phyloP scores from a whole-genome alignment of 2,329 filamentous ascomycete genomes.

The Fragosphaeria purpurea region DNA sequence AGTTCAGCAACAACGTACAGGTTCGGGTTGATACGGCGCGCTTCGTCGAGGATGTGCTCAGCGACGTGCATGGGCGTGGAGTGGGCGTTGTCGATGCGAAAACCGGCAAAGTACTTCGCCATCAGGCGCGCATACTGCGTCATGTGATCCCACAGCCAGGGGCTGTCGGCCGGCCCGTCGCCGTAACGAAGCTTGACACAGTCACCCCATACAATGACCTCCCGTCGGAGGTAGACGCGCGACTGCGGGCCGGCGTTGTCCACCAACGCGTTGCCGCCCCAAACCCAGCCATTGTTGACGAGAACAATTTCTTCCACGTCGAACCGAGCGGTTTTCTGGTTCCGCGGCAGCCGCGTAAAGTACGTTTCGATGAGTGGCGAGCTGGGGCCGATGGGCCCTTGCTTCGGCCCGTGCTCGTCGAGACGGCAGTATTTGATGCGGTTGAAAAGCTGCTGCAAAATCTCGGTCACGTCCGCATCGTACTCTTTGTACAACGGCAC shows the following conservation, averaged over 20 bases:
- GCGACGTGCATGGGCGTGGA: constrained; percentile 92
- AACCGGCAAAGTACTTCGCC: constrained; percentile 89
- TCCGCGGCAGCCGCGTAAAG: constrained; percentile 79
- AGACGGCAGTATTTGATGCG: constrained; percentile 89
- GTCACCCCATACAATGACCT: constrained; percentile 97
- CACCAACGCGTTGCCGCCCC: constrained; percentile 87
- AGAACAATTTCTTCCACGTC: constrained; percentile 67
- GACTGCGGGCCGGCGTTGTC: constrained; percentile 89
- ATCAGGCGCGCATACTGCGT: constrained; percentile 81
- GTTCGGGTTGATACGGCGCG: constrained; percentile 77
- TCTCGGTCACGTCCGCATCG: constrained; percentile 69
- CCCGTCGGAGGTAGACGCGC: constrained; percentile 84
- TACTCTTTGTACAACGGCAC: constrained; percentile 87
- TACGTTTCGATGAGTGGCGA: constrained; percentile 87
- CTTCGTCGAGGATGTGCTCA: constrained; percentile 88
- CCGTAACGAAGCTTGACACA: constrained; percentile 97
- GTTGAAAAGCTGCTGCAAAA: constrained; percentile 86
- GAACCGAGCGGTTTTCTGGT: constrained; percentile 64
- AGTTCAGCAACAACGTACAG: constrained; percentile 90
- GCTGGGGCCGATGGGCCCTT: constrained; percentile 64
- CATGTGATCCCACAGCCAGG: constrained; percentile 95
- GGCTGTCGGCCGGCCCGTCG: constrained; percentile 67
- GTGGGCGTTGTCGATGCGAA: constrained; percentile 96
- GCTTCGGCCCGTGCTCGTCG: constrained; percentile 82
- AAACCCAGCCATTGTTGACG: constrained; percentile 97